A percentile compares a stretch with the other conserved stretches of the same genome.
Evolutionary conservation across 441 rosid genomes (phyloP).

Genomic region (Biscutella laevigata): DNA sequence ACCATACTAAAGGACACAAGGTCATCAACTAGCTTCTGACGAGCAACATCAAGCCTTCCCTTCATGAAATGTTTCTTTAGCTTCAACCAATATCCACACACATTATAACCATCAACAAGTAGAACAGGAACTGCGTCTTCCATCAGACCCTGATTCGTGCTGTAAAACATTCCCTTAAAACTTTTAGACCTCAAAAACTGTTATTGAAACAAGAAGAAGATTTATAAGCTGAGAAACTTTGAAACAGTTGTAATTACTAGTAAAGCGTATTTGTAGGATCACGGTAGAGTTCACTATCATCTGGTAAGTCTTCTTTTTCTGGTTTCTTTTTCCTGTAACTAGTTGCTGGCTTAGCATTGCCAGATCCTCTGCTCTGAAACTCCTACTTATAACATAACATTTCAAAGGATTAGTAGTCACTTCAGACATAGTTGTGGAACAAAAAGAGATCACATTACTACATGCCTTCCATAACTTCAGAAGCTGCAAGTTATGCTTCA

Average conservation of each 20-base stretch:
- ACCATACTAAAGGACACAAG: slow-evolving; percentile 60
- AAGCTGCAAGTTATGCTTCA: slow-evolving; percentile 80
- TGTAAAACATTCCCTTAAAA: slow-evolving; percentile 34
- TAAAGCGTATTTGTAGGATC: slow-evolving; percentile 70
- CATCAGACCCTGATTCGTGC: slow-evolving; percentile 58
- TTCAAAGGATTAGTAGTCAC: not conserved
- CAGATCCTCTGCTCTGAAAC: slow-evolving; percentile 47
- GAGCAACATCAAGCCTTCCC: slow-evolving; percentile 79
- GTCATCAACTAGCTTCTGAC: slow-evolving; percentile 71
- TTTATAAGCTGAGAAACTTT: slow-evolving; percentile 12
- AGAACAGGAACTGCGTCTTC: slow-evolving; percentile 64
- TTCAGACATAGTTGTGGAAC: not conserved
- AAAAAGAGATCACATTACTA: not conserved
- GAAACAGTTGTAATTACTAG: slow-evolving; percentile 47
- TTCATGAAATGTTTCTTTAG: slow-evolving; percentile 75
- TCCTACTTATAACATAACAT: slow-evolving; percentile 35
- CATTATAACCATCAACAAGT: slow-evolving; percentile 94
- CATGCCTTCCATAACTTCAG: slow-evolving; percentile 70
- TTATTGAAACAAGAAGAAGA: slow-evolving; percentile 4
- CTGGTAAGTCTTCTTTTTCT: slow-evolving; percentile 59
- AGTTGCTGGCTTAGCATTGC: slow-evolving; percentile 65
- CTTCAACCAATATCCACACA: slow-evolving; percentile 87
- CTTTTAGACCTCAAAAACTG: slow-evolving; percentile 6
- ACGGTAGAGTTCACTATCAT: slow-evolving; percentile 51
- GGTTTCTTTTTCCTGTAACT: slow-evolving; percentile 79